phyloP scores from a whole-genome alignment of 176 grass and related monocot species.

The Thinopyrum elongatum region DNA sequence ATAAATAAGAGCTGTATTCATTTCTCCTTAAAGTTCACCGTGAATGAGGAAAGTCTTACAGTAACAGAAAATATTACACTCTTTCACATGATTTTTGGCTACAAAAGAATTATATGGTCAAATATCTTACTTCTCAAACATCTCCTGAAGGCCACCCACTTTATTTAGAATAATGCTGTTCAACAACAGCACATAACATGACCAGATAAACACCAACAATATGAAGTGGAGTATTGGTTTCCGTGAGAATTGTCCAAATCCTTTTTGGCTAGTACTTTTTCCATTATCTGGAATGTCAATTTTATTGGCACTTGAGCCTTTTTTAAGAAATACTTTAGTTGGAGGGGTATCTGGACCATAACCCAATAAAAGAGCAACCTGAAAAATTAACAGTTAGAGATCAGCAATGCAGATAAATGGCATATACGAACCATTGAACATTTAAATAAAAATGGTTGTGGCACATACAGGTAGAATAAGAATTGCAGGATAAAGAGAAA shows the following conservation, averaged over 20 bases:
- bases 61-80: background rate
- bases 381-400: conserved; percentile 17
- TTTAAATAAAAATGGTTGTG: background rate
- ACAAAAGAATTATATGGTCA: background rate
- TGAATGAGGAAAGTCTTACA: background rate
- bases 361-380: conserved; percentile 80
- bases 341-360: conserved; percentile 84
- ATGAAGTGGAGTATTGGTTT: conserved; percentile 56
- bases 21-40: background rate
- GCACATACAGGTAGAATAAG: conserved; percentile 71
- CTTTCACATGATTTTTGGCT: background rate
- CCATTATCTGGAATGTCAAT: conserved; percentile 2
- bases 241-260: conserved; percentile 52
- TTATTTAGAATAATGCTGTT: conserved; percentile 65
- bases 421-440: background rate
- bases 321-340: conserved; percentile 56
- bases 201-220: conserved; percentile 69
- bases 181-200: conserved; percentile 68
- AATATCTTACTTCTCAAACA: conserved; percentile 82
- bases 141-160: conserved; percentile 66
- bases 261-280: conserved; percentile 23
- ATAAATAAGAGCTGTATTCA: background rate
- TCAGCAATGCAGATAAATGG: conserved; percentile 2
- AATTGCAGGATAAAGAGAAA: conserved; percentile 87
- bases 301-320: conserved; percentile 32